These are phyloP conservation scores for Penstemon newberryi DNA, from an alignment of 257 asterid genomes.

Conservation along the genomic window DNA sequence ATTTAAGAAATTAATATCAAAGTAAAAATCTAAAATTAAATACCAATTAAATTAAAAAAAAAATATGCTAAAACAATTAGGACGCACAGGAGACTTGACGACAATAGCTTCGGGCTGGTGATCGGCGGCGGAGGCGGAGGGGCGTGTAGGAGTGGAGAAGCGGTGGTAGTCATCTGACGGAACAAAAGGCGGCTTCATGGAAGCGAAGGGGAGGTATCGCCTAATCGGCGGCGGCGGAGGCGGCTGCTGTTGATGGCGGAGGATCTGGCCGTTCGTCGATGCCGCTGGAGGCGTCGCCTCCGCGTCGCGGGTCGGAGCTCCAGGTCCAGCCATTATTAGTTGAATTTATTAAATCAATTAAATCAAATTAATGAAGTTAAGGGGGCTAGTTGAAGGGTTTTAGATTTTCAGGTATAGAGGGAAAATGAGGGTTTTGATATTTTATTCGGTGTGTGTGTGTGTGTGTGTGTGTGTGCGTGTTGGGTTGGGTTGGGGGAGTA, in stretches of 20 bases:
- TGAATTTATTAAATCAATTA: background rate
- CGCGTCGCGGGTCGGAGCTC: constrained; percentile 51
- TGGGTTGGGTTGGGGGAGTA: constrained; percentile 37
- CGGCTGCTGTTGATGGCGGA: constrained; percentile 33
- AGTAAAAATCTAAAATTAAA: constrained; percentile 17
- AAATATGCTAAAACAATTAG: background rate
- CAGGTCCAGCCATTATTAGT: constrained; percentile 49
- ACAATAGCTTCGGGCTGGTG: constrained; percentile 64
- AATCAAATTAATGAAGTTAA: no score
- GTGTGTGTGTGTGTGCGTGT: constrained; percentile 19
- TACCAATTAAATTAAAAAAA: background rate
- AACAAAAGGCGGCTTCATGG: constrained; percentile 79
- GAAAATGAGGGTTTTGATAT: background rate
- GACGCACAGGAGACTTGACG: constrained; percentile 76
- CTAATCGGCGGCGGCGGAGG: constrained; percentile 56
- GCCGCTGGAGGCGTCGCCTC: constrained; percentile 45
- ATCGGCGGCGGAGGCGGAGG: constrained; percentile 45
- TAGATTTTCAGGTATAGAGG: constrained; percentile 27
- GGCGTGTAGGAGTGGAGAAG: constrained; percentile 54
- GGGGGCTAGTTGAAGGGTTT: constrained; percentile 15
- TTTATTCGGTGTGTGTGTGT: background rate
- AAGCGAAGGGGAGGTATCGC: constrained; percentile 75
- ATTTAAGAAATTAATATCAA: constrained; percentile 24
- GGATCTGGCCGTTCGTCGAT: constrained; percentile 41
- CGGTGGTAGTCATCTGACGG: constrained; percentile 73